These are phyloP conservation scores for Tremella yokohamensis DNA, from an alignment of 768 basidiomycete species.

Conservation along the genomic window DNA sequence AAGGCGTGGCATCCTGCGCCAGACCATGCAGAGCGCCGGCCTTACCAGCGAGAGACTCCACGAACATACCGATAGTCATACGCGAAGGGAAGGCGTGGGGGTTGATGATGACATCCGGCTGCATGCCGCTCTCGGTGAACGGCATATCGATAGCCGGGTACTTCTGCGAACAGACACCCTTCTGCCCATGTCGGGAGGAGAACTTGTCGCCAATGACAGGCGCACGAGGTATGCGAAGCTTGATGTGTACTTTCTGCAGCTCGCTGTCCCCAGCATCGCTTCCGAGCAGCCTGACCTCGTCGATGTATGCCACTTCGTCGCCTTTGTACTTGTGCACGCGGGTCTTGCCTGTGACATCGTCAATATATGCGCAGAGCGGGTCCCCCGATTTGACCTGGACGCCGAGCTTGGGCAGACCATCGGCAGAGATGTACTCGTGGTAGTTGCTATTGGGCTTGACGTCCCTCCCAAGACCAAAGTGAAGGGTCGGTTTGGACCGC, in stretches of 20 bases:
- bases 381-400: slow-evolving; percentile 67
- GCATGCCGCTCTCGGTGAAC: slow-evolving; percentile 97
- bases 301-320: slow-evolving; percentile 83
- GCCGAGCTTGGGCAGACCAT: slow-evolving; percentile 82
- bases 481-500: slow-evolving; percentile 67
- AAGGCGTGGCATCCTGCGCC: slow-evolving; percentile 89
- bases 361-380: slow-evolving; percentile 77
- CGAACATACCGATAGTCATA: slow-evolving; percentile 99
- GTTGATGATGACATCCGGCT: slow-evolving; percentile 98
- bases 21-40: slow-evolving; percentile 97
- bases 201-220: slow-evolving; percentile 99
- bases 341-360: slow-evolving; percentile 78
- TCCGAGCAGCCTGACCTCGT: slow-evolving; percentile 88
- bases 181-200: slow-evolving; percentile 97
- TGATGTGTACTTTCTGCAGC: slow-evolving; percentile 88
- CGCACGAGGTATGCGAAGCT: slow-evolving; percentile 83
- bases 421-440: slow-evolving; percentile 63
- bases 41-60: slow-evolving; percentile 99
- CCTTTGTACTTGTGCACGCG: slow-evolving; percentile 92
- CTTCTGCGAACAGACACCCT: slow-evolving; percentile 99
- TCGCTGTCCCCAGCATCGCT: slow-evolving; percentile 80
- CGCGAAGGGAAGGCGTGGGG: slow-evolving; percentile 98
- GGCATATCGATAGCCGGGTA: slow-evolving; percentile 99
- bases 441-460: slow-evolving; percentile 56
- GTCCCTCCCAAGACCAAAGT: slow-evolving; percentile 80